Evolutionary conservation across 345 rosid species (phyloP).

Genomic region (Dovyalis caffra): DNA sequence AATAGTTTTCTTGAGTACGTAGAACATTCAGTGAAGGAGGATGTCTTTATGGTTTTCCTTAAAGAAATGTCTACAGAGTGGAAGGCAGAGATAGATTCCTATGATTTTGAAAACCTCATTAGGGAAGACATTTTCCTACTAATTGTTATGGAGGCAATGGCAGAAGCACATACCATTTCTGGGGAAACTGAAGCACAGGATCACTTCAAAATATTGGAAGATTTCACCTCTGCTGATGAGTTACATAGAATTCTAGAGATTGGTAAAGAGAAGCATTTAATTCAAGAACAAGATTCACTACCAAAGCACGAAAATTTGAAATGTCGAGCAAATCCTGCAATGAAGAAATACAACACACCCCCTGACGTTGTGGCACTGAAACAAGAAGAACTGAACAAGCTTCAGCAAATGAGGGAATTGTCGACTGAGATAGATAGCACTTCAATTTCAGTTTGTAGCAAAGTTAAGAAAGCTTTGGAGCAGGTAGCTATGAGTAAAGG

Average conservation of each 20-base stretch:
- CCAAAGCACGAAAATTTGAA: constrained; percentile 11
- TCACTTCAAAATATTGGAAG: constrained; percentile 2
- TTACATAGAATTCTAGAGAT: neutral
- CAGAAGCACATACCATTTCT: constrained; percentile 12
- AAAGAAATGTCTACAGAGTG: constrained; percentile 19
- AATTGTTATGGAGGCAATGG: constrained; percentile 18
- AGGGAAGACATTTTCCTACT: constrained; percentile 27
- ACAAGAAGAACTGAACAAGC: constrained; percentile 8
- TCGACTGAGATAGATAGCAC: constrained; percentile 16
- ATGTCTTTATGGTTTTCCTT: constrained; percentile 24
- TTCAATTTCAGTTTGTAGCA: constrained; percentile 14
- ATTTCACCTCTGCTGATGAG: neutral
- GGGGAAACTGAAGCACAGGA: constrained; percentile 4
- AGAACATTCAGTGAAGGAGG: constrained; percentile 34
- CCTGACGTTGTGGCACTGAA: neutral
- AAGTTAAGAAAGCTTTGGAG: constrained; percentile 26
- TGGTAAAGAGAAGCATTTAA: constrained; percentile 14
- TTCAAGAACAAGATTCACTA: constrained; percentile 12
- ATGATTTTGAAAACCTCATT: constrained; percentile 21
- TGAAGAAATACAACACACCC: constrained; percentile 14
- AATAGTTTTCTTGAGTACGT: constrained; percentile 13
- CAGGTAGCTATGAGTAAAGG: constrained; percentile 25
- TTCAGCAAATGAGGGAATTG: neutral
- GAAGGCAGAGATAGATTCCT: constrained; percentile 22
- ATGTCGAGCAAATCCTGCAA: constrained; percentile 12